Evolutionary conservation across 1,284 basidiomycete species (phyloP).

Genomic region (Sutorius eximius): DNA sequence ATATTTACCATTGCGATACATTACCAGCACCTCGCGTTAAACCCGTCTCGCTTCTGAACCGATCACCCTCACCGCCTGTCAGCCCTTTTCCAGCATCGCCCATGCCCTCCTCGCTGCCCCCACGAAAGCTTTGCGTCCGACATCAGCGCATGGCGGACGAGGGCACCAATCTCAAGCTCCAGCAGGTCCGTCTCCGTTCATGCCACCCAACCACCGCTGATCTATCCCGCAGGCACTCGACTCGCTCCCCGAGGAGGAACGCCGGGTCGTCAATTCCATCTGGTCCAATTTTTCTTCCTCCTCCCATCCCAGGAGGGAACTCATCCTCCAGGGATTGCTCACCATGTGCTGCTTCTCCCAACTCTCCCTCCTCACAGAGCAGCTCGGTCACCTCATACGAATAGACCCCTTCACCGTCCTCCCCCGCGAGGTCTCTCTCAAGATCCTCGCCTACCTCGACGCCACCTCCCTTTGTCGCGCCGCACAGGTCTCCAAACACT

Average conservation of each 20-base stretch:
- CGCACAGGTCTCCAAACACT: conserved; percentile 87
- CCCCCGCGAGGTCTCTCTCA: conserved; percentile 89
- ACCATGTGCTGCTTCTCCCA: conserved; percentile 99
- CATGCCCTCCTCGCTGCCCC: conserved; percentile 32
- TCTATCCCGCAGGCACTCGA: conserved; percentile 76
- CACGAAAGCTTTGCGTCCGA: conserved; percentile 80
- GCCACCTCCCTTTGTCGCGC: conserved; percentile 94
- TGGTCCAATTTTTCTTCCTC: conserved; percentile 98
- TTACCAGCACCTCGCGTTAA: conserved; percentile 58
- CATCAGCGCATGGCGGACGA: conserved; percentile 99
- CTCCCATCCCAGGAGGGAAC: conserved; percentile 83
- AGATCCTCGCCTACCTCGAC: conserved; percentile 90
- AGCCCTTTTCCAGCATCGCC: background rate
- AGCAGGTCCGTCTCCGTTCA: conserved; percentile 61
- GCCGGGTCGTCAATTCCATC: conserved; percentile 87
- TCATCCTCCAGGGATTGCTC: conserved; percentile 95
- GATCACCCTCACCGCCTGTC: conserved; percentile 24
- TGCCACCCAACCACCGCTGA: background rate
- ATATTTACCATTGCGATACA: conserved; percentile 65
- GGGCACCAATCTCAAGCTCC: conserved; percentile 89
- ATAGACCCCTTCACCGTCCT: conserved; percentile 94
- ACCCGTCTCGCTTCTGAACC: conserved; percentile 25
- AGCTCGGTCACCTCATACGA: conserved; percentile 88
- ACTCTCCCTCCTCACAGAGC: conserved; percentile 94
- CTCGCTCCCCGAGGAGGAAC: conserved; percentile 84